These are phyloP conservation scores for Cubamyces lactineus DNA, from an alignment of 768 basidiomycete species.

Conservation along the genomic window DNA sequence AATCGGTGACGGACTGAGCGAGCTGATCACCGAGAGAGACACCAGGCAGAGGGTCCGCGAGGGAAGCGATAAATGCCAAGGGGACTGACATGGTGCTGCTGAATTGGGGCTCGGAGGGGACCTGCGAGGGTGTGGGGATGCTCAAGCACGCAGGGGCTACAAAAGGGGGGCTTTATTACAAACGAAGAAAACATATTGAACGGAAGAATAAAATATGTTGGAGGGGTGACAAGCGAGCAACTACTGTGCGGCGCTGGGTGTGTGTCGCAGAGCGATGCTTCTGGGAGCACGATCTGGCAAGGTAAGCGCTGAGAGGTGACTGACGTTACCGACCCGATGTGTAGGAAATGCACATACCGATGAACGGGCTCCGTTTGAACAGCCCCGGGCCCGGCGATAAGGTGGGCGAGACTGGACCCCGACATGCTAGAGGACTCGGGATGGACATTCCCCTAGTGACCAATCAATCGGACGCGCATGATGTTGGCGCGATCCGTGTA, in stretches of 20 bases:
- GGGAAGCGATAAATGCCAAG: conserved; percentile 36
- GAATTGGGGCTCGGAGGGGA: not conserved
- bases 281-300: not conserved
- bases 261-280: not conserved
- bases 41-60: conserved; percentile 30
- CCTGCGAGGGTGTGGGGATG: conserved; percentile 7
- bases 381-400: conserved; percentile 18
- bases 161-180: not conserved
- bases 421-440: not conserved
- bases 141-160: not conserved
- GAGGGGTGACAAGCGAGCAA: not conserved
- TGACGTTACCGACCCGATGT: conserved; percentile 3
- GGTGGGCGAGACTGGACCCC: conserved; percentile 12
- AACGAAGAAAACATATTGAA: not conserved
- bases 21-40: conserved; percentile 44
- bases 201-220: not conserved
- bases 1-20: conserved; percentile 37
- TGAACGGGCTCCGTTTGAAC: conserved; percentile 7
- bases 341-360: not conserved
- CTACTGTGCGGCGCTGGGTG: conserved; percentile 4
- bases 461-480: conserved; percentile 14
- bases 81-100: conserved; percentile 19
- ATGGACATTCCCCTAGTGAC: conserved; percentile 3
- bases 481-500: conserved; percentile 9
- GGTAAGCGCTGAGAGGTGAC: conserved; percentile 4